Evolutionary conservation across 140 eudicot genomes (phyloP).

Genomic region (Ambrosia hybrid): DNA sequence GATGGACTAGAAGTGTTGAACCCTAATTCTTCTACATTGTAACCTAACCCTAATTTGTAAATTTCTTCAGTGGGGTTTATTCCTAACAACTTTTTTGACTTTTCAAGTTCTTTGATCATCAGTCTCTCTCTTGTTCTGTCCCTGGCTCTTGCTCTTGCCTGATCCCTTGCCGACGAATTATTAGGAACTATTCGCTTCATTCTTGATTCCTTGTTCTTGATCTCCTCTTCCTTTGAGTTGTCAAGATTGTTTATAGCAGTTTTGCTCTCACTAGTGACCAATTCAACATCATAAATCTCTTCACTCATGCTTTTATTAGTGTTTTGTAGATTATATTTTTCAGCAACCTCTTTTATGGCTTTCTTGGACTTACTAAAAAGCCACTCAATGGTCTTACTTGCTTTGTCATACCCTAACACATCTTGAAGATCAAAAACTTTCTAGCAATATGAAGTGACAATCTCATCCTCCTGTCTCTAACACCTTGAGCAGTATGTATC

Average conservation of each 20-base stretch:
- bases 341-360: conserved; percentile 46
- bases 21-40: conserved; percentile 22
- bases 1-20: conserved; percentile 15
- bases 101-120: conserved; percentile 38
- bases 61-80: conserved; percentile 29
- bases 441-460: conserved; percentile 49
- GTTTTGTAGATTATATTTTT: conserved; percentile 17
- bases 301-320: conserved; percentile 10
- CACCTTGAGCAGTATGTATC: conserved; percentile 55
- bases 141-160: conserved; percentile 58
- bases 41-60: conserved; percentile 33
- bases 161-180: conserved; percentile 25
- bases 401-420: conserved; percentile 55
- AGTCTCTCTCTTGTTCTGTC: conserved; percentile 46
- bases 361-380: conserved; percentile 54
- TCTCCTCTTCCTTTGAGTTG: conserved; percentile 19
- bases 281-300: conserved; percentile 9
- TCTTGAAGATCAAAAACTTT: conserved; percentile 64
- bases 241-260: not conserved
- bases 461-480: conserved; percentile 59
- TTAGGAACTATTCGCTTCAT: conserved; percentile 9
- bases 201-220: conserved; percentile 12
- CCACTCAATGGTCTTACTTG: conserved; percentile 60
- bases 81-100: conserved; percentile 17
- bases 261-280: conserved; percentile 10